phyloP scores from a whole-genome alignment of 108 stramenopile species.

The Epithemia pelagica region DNA sequence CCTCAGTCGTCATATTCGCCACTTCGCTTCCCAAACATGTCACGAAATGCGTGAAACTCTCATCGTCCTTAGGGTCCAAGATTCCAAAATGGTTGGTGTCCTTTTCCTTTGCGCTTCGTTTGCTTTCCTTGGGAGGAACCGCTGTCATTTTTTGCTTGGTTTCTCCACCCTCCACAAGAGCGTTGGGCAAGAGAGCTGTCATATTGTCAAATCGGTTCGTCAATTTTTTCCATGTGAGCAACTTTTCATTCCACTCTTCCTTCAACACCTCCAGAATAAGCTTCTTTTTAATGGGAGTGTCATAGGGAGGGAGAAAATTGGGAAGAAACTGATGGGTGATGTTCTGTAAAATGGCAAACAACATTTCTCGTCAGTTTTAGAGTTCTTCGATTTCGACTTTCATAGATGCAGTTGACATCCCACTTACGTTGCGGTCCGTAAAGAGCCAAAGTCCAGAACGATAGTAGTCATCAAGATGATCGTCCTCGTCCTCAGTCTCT shows the following conservation, averaged over 20 bases:
- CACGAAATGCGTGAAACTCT: background rate
- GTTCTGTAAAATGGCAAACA: conserved; percentile 19
- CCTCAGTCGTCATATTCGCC: background rate
- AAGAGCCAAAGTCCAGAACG: conserved; percentile 73
- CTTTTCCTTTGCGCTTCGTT: background rate
- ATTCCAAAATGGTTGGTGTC: background rate
- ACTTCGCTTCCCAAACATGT: background rate
- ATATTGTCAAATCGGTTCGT: background rate
- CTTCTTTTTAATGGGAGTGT: conserved; percentile 65
- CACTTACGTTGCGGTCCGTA: conserved; percentile 43
- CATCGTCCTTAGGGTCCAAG: background rate
- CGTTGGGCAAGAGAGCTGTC: background rate
- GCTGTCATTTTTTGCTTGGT: background rate
- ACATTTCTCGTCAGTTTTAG: too few species aligned
- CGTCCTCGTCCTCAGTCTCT: background rate
- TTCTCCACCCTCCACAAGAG: background rate
- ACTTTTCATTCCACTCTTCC: conserved; percentile 81
- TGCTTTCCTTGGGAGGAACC: background rate
- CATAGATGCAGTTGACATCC: too few species aligned
- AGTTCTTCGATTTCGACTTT: too few species aligned
- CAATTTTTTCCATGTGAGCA: conserved; percentile 52
- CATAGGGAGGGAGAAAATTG: conserved; percentile 83
- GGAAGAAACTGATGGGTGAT: conserved; percentile 78
- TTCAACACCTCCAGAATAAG: conserved; percentile 66
- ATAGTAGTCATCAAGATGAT: background rate